A percentile compares a stretch with the other conserved stretches of the same genome.
Evolutionary conservation across 1,139 yeast species (phyloP).

Genomic region (Blastobotrys capitulatus): DNA sequence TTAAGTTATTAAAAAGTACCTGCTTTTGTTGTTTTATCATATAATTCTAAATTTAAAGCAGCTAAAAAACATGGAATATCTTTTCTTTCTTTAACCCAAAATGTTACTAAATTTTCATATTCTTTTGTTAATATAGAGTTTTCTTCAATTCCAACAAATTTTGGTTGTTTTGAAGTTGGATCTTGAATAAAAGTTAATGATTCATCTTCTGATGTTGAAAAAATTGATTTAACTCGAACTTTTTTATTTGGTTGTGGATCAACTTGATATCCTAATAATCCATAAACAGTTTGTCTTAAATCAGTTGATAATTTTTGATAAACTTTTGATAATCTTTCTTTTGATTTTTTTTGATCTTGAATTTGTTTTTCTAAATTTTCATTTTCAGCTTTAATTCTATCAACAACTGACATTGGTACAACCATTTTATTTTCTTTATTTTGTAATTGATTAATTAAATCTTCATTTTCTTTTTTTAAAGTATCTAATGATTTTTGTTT

Average conservation of each 20-base stretch:
- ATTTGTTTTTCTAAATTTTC: constrained; percentile 45
- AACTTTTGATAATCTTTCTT: constrained; percentile 54
- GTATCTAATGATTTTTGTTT: constrained; percentile 49
- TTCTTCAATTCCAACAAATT: constrained; percentile 31
- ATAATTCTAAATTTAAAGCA: constrained; percentile 63
- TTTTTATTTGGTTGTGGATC: constrained; percentile 67
- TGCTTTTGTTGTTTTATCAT: constrained; percentile 37
- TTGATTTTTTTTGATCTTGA: constrained; percentile 51
- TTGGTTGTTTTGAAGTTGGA: constrained; percentile 27
- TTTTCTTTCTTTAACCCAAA: constrained; percentile 64
- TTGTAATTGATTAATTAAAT: constrained; percentile 35
- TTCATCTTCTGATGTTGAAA: constrained; percentile 32
- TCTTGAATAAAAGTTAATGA: constrained; percentile 36
- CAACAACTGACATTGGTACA: constrained; percentile 62
- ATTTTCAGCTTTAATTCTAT: constrained; percentile 55
- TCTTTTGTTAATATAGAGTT: constrained; percentile 38
- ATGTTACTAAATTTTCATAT: constrained; percentile 53
- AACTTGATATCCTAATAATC: constrained; percentile 66
- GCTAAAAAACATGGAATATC: constrained; percentile 79
- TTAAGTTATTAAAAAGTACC: constrained; percentile 16
- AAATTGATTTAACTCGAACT: constrained; percentile 61
- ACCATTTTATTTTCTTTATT: constrained; percentile 18
- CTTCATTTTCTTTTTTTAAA: constrained; percentile 58
- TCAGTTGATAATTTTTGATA: constrained; percentile 71
- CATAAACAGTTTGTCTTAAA: constrained; percentile 61